Evolutionary conservation across 352 stramenopile genomes (phyloP), one percentile per base, ranked within the genome.

Genomic region (Pythium inflatum): DNA sequence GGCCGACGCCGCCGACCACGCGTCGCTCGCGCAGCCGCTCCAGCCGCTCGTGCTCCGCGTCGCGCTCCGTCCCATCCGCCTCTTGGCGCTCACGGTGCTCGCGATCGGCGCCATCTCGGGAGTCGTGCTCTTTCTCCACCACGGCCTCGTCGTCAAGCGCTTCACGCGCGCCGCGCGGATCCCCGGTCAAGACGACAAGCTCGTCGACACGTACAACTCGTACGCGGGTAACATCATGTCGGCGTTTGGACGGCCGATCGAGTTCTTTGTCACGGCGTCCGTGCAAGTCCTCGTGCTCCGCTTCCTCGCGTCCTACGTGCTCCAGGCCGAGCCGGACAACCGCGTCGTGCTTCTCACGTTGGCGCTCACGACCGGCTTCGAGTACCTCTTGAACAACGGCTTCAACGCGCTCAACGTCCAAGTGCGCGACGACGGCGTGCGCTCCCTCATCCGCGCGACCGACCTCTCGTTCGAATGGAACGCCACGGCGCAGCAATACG

Each of bases 181-280:
- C 22, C 8, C n/a, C n/a, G n/a, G n/a, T n/a, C n/a, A n/a, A n/a
- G n/a, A n/a, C n/a, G n/a, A n/a, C n/a, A n/a, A 36, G 14, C 40
- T 68, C 28, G 20, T 68, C 16, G 61, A 68, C 33, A 18, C 45
- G 24, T 68, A 68, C 61, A 68, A 68, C 49, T 68, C 61, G 49
- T 60, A 60, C 50, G 33, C 61, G 3, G 61, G 61, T 28, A 68
- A 61, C 61, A 13, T 61, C 20, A 50, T 36, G n/a, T 27, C 49
- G 9, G 25, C 34, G 25, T 68, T 68, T 20, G 30, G 49, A 27
- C 60, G 54, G 49, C 61, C 49, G 18, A 45, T 68, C 18, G 61
- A 68, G 49, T 14, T 61, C 22, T 61, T 68, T n/a, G 61, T 68
- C 20, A 61, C 49, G n/a, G 30, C 18, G 6, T 18, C 51, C n/a